A percentile compares a stretch with the other conserved stretches of the same genome.
These are phyloP conservation scores for Clarireedia monteithiana DNA, from an alignment of 2,329 filamentous ascomycete species.

Conservation along the genomic window DNA sequence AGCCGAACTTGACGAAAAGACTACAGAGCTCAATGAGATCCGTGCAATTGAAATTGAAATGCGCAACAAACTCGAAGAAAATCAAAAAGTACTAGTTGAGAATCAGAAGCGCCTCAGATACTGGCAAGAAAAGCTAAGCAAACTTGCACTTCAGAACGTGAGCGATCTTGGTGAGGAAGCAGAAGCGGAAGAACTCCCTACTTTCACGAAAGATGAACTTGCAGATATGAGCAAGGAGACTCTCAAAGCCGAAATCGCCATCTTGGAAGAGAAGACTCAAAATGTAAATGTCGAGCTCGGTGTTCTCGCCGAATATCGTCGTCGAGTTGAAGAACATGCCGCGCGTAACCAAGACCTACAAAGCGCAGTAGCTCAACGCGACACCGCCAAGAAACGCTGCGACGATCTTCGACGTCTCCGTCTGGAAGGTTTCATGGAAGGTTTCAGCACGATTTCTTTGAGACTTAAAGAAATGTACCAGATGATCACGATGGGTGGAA, in stretches of 20 bases:
- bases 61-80: conserved; percentile 95
- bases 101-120: conserved; percentile 78
- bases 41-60: conserved; percentile 92
- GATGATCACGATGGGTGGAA: conserved; percentile 99
- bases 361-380: conserved; percentile 67
- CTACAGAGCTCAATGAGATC: conserved; percentile 77
- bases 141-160: conserved; percentile 76
- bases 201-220: conserved; percentile 66
- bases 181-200: conserved; percentile 56
- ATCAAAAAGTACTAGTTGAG: conserved; percentile 79
- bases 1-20: conserved; percentile 78
- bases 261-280: conserved; percentile 67
- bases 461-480: conserved; percentile 99
- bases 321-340: conserved; percentile 75
- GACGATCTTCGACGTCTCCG: conserved; percentile 86
- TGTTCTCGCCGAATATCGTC: conserved; percentile 82
- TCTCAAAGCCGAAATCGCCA: conserved; percentile 57
- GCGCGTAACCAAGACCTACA: conserved; percentile 78
- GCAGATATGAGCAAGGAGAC: conserved; percentile 58
- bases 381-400: conserved; percentile 82
- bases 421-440: conserved; percentile 96
- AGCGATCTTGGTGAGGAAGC: conserved; percentile 57
- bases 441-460: conserved; percentile 87
- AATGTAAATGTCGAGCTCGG: conserved; percentile 82
- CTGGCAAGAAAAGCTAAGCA: conserved; percentile 85